Evolutionary conservation across 495 filamentous ascomycete genomes (phyloP), one percentile per base, ranked within the genome.

Genomic region (Podospora pseudoanserina): DNA sequence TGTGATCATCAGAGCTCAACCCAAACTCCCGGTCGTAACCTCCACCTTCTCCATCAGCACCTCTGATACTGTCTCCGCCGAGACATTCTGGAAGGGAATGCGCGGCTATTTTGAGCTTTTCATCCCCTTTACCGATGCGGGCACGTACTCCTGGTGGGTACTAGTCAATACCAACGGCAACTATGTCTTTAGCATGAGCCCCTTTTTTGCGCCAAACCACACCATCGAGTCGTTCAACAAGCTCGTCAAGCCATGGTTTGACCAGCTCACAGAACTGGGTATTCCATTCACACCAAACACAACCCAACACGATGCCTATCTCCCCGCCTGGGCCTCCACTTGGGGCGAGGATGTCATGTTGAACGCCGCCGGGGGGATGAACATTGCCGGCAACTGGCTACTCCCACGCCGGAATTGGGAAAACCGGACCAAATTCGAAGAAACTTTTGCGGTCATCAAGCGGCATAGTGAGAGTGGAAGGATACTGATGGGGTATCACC

Each of bases 21-120:
- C 73, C 26, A 81, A 82, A 64, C 71, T 77, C 1, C 77, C 83
- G 5, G 67, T 65, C 4, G 60, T 72, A 2, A 72, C 67, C 0
- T 71, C 79, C 5, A 80, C 72, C 23, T 85, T 82, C 9, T 79
- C 67, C 5, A 71, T 65, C 68, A 84, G 66, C n/a, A 62, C 63
- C 11, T 64, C 67, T 28, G 68, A 74, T 19, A 78, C 80, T 49
- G 70, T 84, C 32, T 72, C 79, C 19, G 71, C 61, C 7, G 76
- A 79, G 44, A 73, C 78, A 26, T 87, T 85, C 77, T 87, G 81
- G 82, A 67, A 75, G 9, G 85, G 79, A 26, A 77, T 87, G 54
- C 73, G 80, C 28, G 75, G 80, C 0, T 84, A 84, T 71, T 80
- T 62, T 32, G 23, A 62, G 4, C 18, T n/a, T 5, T 62, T 62